Evolutionary conservation across 345 rosid species (phyloP), one percentile per base, ranked within the genome.

Genomic region (Gossypium thurberi): DNA sequence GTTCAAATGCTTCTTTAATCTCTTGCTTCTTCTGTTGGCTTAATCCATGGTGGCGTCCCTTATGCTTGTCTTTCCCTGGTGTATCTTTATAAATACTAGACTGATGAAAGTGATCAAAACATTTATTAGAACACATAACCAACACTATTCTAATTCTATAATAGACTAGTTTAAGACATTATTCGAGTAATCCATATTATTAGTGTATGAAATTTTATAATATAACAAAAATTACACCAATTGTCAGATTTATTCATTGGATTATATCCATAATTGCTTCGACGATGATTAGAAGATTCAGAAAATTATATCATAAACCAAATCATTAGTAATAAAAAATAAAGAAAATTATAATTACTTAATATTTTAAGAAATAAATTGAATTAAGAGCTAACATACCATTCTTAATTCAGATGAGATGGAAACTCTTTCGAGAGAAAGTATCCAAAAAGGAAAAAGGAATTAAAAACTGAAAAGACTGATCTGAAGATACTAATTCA

Each of bases 1-100:
- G 84, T 55, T 96, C 96, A 74, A 96, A 96, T 20, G 98, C 99
- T 84, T 96, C 98, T 76, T 76, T 90, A 71, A 96, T 93, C 83
- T 93, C 99, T 80, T 85, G 91, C 81, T 26, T 92, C 90, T 93
- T 92, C 84, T 87, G 93, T 51, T 76, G 83, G 40, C 82, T 82
- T 59, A 95, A 75, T 21, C 90, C 93, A 74, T 87, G 93, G 75
- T 85, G 94, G 28, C 96, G 92, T 25, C 85, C 87, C 81, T 91
- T 86, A 0, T 78, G 90, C 55, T 90, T 92, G 44, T 88, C 94
- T 78, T 81, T 88, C 78, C 96, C 87, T 4, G 95, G 82, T 1
- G 28, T 58, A 55, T 80, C 92, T 80, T 86, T 82, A 65, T 87
- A 82, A 57, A 79, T 40, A 76, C 80, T 79, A 55, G 89, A 79